These are phyloP conservation scores for Phytopythium aichiense DNA, from an alignment of 352 stramenopile species.

Conservation along the genomic window DNA sequence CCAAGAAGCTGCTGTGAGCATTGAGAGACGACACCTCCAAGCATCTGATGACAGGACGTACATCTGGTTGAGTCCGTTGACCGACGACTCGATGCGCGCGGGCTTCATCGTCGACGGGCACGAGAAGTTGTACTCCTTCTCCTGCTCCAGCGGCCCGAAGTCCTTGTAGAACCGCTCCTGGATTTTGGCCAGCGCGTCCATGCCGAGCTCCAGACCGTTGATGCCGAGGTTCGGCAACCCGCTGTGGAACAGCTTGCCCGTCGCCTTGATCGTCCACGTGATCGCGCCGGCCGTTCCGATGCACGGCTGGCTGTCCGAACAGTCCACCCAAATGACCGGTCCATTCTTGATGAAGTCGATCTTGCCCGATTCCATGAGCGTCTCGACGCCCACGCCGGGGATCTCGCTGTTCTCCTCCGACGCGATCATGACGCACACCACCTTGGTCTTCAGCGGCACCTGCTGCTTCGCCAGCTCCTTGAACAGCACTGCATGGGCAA, in stretches of 20 bases:
- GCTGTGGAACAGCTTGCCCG: slow-evolving; percentile 91
- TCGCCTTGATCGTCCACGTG: slow-evolving; percentile 89
- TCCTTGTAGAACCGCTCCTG: slow-evolving; percentile 89
- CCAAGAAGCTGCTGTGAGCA: background rate
- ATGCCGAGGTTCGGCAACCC: slow-evolving; percentile 88
- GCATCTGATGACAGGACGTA: slow-evolving; percentile 17
- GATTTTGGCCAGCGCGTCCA: slow-evolving; percentile 82
- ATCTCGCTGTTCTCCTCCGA: slow-evolving; percentile 87
- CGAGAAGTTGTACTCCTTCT: slow-evolving; percentile 90
- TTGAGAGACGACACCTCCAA: background rate
- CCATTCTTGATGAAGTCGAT: slow-evolving; percentile 93
- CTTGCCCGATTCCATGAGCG: slow-evolving; percentile 81
- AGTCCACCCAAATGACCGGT: slow-evolving; percentile 91
- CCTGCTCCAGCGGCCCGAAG: slow-evolving; percentile 77
- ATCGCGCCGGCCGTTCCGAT: slow-evolving; percentile 87
- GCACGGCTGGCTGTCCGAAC: slow-evolving; percentile 89
- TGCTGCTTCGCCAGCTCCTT: slow-evolving; percentile 69
- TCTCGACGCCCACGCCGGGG: slow-evolving; percentile 85
- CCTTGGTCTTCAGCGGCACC: slow-evolving; percentile 64
- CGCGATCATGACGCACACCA: slow-evolving; percentile 90
- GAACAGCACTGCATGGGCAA: slow-evolving; percentile 37
- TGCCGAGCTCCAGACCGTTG: slow-evolving; percentile 87
- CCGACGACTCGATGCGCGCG: slow-evolving; percentile 75
- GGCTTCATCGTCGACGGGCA: slow-evolving; percentile 87
- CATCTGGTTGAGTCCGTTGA: slow-evolving; percentile 84